Conservation (phyloP, 2,329 filamentous ascomycete species). For the Alternaria burnsii region DNA sequence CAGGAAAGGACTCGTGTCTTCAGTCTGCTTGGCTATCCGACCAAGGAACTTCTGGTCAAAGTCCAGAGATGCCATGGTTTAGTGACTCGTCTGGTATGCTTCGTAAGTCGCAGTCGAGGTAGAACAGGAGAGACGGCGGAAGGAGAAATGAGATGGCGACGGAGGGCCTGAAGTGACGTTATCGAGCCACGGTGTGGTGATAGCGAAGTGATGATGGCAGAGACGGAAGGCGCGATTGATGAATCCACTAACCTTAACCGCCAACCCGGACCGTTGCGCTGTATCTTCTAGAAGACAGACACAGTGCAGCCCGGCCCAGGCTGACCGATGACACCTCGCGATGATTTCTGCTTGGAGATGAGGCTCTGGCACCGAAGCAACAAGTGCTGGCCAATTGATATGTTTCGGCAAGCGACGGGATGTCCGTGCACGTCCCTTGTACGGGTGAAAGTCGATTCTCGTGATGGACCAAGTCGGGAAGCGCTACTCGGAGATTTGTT, state of each 20-base stretch:
- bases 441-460: conserved; percentile 45
- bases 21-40: conserved; percentile 82
- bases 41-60: conserved; percentile 98
- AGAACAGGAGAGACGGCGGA: not conserved
- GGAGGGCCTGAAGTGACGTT: not conserved
- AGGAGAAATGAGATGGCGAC: not conserved
- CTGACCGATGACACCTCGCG: conserved; percentile 39
- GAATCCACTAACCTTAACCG: conserved; percentile 40
- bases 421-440: conserved; percentile 36
- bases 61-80: conserved; percentile 88
- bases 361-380: conserved; percentile 34
- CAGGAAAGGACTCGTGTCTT: conserved; percentile 78
- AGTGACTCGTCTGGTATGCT: conserved; percentile 9
- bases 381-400: conserved; percentile 45
- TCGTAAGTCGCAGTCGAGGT: conserved; percentile 12
- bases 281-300: conserved; percentile 41
- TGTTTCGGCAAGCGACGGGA: conserved; percentile 30
- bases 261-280: conserved; percentile 44
- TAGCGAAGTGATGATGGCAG: not conserved
- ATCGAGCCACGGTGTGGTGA: not conserved
- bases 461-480: conserved; percentile 38
- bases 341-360: conserved; percentile 37
- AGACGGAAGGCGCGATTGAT: not conserved
- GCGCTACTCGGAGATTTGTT: conserved; percentile 44
- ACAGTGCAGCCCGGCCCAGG: conserved; percentile 46